A percentile compares a stretch with the other conserved stretches of the same genome.
These are phyloP conservation scores for Tetrahymena malaccensis DNA, from an alignment of 73 alveolate species.

Conservation along the genomic window DNA sequence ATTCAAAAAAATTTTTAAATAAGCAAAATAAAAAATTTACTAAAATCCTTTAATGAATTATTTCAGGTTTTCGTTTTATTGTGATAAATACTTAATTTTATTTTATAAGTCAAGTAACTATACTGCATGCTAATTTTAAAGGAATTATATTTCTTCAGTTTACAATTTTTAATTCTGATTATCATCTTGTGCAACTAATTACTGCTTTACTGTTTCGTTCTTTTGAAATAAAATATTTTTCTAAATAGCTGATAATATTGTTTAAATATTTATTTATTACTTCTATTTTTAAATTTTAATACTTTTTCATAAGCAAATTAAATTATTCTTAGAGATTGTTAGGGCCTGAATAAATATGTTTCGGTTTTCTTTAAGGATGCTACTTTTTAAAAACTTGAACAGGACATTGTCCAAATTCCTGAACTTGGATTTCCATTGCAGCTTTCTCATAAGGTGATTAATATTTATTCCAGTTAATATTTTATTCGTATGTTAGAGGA, in stretches of 20 bases:
- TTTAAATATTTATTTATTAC: not conserved
- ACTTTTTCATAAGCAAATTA: not conserved
- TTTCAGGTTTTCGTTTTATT: not conserved
- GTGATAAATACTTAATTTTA: not conserved
- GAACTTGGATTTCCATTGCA: conserved; percentile 72
- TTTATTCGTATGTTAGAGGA: conserved; percentile 81
- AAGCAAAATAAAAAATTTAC: not conserved
- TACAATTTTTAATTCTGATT: not conserved
- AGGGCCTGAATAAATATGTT: not conserved
- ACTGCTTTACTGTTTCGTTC: not conserved
- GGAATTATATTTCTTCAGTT: not conserved
- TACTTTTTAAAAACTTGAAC: conserved; percentile 67
- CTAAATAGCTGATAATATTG: no score
- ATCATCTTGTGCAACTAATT: not conserved
- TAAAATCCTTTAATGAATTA: not conserved
- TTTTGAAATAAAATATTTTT: not conserved
- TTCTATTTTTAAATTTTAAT: not conserved
- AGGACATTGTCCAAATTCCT: conserved; percentile 93
- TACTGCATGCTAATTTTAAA: not conserved
- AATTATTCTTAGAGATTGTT: not conserved
- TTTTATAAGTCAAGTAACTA: not conserved
- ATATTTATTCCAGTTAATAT: conserved; percentile 63
- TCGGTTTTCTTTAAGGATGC: conserved; percentile 72
- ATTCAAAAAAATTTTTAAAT: no score
- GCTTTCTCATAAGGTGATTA: conserved; percentile 51